Evolutionary conservation across 768 basidiomycete genomes (phyloP), one percentile per base, ranked within the genome.

Genomic region (Tricholoma saponaceum): DNA sequence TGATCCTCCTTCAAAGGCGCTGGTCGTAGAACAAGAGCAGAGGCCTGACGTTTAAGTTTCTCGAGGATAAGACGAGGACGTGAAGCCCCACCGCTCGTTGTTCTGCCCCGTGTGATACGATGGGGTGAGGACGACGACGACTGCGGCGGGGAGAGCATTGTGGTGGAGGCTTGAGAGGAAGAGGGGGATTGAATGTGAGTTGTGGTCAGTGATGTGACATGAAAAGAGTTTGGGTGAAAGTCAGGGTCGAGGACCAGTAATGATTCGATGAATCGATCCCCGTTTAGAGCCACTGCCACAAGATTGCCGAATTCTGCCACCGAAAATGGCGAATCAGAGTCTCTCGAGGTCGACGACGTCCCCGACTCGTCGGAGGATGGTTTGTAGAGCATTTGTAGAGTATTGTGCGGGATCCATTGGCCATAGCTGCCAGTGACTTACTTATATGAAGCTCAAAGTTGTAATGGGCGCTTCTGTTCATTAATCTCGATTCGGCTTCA

Each of bases 1-100:
- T 52, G 51, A 23, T 46, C 44, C 16, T 56, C 52, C 22, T 51
- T 39, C n/a, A 43, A 23, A 14, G 52, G 2, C 35, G 47, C 4
- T 30, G 58, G 41, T 16, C 60, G 60, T 16, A 60, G n/a, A 10
- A 60, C 60, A 2, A 62, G 55, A 3, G 63, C 60, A 14, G 63
- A 64, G 3, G 65, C 65, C 46, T 64, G 62, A 41, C 57, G 63
- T 41, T 62, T 62, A 37, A 61, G 58, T 44, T 60, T 66, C 46
- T 64, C 52, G 9, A 66, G 46, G 1, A 66, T 47, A 16, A 57
- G 60, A 20, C 65, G 62, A 0, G 64, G 53, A 26, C 41, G 35
- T 1, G 52, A 26, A 33, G 26, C 51, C 23, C 51, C 12, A 22
- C 16, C 28, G 32, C 28, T 32, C 16, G 20, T 37, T 37, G 32